Conservation (phyloP, 805 yeast species). For the Candida golubevii region DNA sequence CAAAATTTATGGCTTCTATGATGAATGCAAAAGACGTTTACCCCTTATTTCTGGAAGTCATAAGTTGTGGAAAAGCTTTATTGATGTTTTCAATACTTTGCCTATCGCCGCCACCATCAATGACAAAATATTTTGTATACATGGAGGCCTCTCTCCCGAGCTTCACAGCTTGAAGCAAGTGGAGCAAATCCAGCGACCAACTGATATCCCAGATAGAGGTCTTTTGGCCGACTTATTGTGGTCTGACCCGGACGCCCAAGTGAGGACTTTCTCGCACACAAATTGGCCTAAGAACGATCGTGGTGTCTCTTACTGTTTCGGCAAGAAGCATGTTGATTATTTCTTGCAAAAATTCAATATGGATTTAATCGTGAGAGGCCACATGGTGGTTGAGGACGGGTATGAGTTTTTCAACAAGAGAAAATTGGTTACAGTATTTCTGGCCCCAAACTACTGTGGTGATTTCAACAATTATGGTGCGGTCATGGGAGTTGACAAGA, state of each 20-base stretch:
- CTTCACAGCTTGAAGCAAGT: slow-evolving; percentile 62
- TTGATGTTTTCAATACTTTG: slow-evolving; percentile 55
- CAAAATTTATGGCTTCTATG: slow-evolving; percentile 57
- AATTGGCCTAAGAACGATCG: slow-evolving; percentile 82
- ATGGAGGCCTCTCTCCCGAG: slow-evolving; percentile 75
- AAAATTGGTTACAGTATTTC: slow-evolving; percentile 71
- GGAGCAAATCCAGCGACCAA: slow-evolving; percentile 69
- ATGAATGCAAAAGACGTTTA: slow-evolving; percentile 55
- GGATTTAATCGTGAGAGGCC: slow-evolving; percentile 78
- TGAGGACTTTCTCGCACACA: slow-evolving; percentile 27
- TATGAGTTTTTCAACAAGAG: slow-evolving; percentile 76
- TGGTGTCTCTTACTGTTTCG: slow-evolving; percentile 78
- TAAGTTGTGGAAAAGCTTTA: slow-evolving; percentile 48
- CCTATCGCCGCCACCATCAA: slow-evolving; percentile 62
- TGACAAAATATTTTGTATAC: slow-evolving; percentile 55
- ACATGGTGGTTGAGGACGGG: slow-evolving; percentile 88
- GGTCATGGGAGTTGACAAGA: slow-evolving; percentile 67
- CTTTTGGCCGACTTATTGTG: slow-evolving; percentile 72
- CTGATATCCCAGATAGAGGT: slow-evolving; percentile 81
- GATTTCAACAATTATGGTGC: slow-evolving; percentile 80
- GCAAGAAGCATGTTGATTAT: slow-evolving; percentile 65
- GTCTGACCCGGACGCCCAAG: slow-evolving; percentile 70
- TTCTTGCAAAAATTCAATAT: slow-evolving; percentile 64
- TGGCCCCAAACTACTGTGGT: slow-evolving; percentile 83
- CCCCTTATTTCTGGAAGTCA: slow-evolving; percentile 23